Evolutionary conservation across 345 rosid species (phyloP).

Genomic region (Salix viminalis): DNA sequence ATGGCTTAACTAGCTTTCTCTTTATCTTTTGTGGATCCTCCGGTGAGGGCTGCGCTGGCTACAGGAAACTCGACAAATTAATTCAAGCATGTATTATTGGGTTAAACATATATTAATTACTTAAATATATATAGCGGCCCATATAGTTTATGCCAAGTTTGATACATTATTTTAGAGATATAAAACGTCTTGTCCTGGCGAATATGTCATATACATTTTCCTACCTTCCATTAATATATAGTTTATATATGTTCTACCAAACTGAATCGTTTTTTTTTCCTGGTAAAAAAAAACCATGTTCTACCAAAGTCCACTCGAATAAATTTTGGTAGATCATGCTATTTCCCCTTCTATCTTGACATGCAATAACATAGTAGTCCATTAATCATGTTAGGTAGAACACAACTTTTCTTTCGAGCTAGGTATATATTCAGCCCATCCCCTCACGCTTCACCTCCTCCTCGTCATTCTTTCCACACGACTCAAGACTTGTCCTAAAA

Average conservation of each 20-base stretch:
- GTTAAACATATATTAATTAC: neutral
- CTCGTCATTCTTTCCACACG: neutral
- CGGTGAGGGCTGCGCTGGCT: too few species aligned
- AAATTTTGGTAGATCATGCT: neutral
- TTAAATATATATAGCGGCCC: too few species aligned
- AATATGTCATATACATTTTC: neutral
- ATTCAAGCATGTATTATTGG: neutral
- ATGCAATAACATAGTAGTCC: neutral
- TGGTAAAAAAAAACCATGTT: too few species aligned
- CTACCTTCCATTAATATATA: too few species aligned
- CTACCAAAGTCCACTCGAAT: too few species aligned
- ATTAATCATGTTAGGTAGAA: neutral
- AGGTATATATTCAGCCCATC: neutral
- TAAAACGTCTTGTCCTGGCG: neutral
- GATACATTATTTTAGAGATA: neutral
- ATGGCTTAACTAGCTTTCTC: too few species aligned
- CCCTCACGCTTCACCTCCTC: neutral
- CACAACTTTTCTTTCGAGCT: too few species aligned
- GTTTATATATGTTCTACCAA: too few species aligned
- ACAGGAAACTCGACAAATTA: neutral
- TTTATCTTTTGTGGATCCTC: too few species aligned
- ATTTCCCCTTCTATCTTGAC: neutral
- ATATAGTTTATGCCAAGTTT: too few species aligned
- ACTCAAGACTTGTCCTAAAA: too few species aligned
- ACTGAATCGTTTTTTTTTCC: too few species aligned